These are phyloP conservation scores for Globisporangium acanthophoron DNA, from an alignment of 352 stramenopile species.

Conservation along the genomic window DNA sequence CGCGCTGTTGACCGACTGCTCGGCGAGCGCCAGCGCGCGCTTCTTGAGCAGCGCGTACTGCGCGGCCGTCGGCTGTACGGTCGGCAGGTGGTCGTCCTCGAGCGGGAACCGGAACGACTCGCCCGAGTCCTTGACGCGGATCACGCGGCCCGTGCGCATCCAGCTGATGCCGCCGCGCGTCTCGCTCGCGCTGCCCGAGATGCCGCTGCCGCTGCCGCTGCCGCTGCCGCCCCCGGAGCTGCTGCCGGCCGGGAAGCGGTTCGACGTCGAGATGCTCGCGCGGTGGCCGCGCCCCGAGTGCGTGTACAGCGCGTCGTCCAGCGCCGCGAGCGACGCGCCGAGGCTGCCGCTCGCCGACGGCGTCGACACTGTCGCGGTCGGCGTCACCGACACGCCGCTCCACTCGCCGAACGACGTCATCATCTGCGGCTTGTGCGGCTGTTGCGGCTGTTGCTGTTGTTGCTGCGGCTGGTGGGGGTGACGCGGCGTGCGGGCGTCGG, in stretches of 20 bases:
- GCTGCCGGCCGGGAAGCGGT: background rate
- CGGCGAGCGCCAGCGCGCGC: constrained; percentile 28
- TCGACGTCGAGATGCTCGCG: constrained; percentile 17
- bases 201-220: background rate
- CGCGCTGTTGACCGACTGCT: constrained; percentile 33
- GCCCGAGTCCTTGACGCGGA: constrained; percentile 67
- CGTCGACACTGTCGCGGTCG: background rate
- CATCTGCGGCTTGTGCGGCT: too few relatives aligned
- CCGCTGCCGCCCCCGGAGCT: background rate
- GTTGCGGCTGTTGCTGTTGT: background rate
- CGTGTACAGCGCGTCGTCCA: constrained; percentile 11
- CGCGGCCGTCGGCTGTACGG: constrained; percentile 23
- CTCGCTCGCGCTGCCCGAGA: constrained; percentile 9
- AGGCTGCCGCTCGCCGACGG: background rate
- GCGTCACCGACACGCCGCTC: too few relatives aligned
- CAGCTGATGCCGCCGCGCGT: constrained; percentile 39
- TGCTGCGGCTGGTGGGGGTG: background rate
- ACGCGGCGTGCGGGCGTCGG: background rate
- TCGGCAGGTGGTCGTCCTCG: constrained; percentile 49
- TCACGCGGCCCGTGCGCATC: constrained; percentile 66
- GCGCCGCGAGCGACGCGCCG: background rate
- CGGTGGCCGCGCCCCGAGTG: constrained; percentile 21
- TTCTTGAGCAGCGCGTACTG: constrained; percentile 26
- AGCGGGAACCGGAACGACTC: constrained; percentile 70
- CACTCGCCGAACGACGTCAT: too few relatives aligned